These are phyloP conservation scores for Geotrichum fermentans DNA, from an alignment of 1,139 yeast species.

Conservation along the genomic window DNA sequence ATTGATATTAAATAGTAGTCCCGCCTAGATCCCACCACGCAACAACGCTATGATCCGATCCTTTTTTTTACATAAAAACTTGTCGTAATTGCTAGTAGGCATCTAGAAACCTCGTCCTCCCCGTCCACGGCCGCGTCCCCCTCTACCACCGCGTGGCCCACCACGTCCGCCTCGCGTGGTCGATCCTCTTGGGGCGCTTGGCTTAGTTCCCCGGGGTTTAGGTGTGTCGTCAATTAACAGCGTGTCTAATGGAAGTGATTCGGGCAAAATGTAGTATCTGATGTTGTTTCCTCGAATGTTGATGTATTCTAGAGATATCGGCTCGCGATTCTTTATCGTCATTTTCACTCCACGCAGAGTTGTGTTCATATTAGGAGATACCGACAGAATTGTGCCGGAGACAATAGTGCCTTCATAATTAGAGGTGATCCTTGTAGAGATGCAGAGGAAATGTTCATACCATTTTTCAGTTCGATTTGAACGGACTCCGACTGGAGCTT, in stretches of 20 bases:
- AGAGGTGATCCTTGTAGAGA: constrained; percentile 6
- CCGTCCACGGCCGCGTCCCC: constrained; percentile 19
- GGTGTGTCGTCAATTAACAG: constrained; percentile 59
- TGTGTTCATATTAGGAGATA: constrained; percentile 90
- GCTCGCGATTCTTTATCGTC: constrained; percentile 67
- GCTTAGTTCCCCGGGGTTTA: constrained; percentile 37
- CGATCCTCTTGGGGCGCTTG: constrained; percentile 28
- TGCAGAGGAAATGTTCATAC: constrained; percentile 34
- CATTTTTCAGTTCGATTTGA: constrained; percentile 89
- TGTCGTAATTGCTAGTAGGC: background rate
- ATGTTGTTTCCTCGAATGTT: constrained; percentile 88
- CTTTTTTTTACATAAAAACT: too few relatives aligned
- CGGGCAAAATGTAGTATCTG: constrained; percentile 81
- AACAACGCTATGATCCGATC: too few relatives aligned
- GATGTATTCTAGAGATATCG: constrained; percentile 69
- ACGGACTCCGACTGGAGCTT: constrained; percentile 82
- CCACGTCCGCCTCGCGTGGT: constrained; percentile 33
- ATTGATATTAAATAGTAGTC: too few relatives aligned
- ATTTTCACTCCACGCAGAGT: constrained; percentile 76
- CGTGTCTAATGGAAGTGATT: constrained; percentile 75
- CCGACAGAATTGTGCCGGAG: constrained; percentile 68
- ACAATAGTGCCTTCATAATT: constrained; percentile 45
- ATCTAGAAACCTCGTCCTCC: constrained; percentile 29
- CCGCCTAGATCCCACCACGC: too few relatives aligned
- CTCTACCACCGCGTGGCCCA: constrained; percentile 28